A percentile compares a stretch with the other conserved stretches of the same genome.
phyloP scores from a whole-genome alignment of 2,329 filamentous ascomycete species.

The Biscogniauxia mediterranea region DNA sequence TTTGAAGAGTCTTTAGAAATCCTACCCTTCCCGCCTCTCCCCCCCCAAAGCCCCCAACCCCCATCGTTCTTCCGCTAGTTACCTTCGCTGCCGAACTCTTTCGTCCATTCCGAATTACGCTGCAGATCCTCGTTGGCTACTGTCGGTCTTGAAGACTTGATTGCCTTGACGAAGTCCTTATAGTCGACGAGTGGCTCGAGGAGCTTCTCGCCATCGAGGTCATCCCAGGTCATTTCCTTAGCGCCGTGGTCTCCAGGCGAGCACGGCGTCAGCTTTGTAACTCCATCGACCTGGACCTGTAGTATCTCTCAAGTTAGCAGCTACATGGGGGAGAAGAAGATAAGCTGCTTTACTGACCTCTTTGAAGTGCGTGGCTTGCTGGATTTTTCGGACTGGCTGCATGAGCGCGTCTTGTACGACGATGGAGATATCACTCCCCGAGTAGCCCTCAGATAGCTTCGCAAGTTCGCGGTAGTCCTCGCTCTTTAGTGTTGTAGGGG shows the following conservation, averaged over 20 bases:
- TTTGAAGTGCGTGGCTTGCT: slow-evolving; percentile 97
- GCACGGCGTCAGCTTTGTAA: slow-evolving; percentile 78
- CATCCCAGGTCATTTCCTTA: slow-evolving; percentile 90
- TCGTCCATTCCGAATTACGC: slow-evolving; percentile 87
- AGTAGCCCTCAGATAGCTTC: slow-evolving; percentile 86
- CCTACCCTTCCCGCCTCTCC: not conserved
- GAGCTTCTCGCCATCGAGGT: slow-evolving; percentile 78
- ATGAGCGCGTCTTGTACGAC: slow-evolving; percentile 95
- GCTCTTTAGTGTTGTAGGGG: slow-evolving; percentile 77
- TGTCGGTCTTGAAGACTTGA: slow-evolving; percentile 84
- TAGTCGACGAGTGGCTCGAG: slow-evolving; percentile 82
- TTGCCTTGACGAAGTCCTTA: slow-evolving; percentile 91
- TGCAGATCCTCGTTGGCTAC: slow-evolving; percentile 84
- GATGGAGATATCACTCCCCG: slow-evolving; percentile 92
- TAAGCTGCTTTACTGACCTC: slow-evolving; percentile 51
- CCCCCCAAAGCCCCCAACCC: too few relatives aligned
- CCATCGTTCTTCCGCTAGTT: slow-evolving; percentile 40
- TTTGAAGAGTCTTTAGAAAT: not conserved
- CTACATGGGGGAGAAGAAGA: not conserved
- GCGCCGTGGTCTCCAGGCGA: slow-evolving; percentile 86
- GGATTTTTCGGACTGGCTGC: slow-evolving; percentile 95
- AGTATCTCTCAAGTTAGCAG: not conserved
- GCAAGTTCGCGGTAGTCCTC: slow-evolving; percentile 80
- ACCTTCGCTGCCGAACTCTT: slow-evolving; percentile 93
- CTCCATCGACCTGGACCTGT: slow-evolving; percentile 68